phyloP scores from a whole-genome alignment of 805 yeast species.

The Saccharomycopsis selenospora region DNA sequence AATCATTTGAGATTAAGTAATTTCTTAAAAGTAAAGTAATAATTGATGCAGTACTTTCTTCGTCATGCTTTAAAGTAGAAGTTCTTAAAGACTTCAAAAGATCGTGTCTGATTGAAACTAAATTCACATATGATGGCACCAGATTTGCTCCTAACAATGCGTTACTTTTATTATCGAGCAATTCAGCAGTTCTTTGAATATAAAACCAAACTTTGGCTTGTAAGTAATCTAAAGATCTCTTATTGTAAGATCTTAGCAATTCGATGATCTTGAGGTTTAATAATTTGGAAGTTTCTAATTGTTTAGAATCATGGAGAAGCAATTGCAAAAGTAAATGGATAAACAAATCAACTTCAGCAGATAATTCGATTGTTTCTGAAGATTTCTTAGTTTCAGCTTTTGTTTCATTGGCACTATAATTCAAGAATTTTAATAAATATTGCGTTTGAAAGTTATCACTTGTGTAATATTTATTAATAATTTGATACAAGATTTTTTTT shows the following conservation, averaged over 20 bases:
- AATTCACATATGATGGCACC: conserved; percentile 29
- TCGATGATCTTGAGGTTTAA: conserved; percentile 48
- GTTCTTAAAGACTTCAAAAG: conserved; percentile 74
- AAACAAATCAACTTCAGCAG: conserved; percentile 78
- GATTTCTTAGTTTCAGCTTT: conserved; percentile 32
- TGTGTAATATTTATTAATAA: conserved; percentile 54
- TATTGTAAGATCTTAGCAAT: conserved; percentile 54
- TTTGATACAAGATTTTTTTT: conserved; percentile 44
- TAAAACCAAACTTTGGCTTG: conserved; percentile 93
- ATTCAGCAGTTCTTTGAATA: conserved; percentile 70
- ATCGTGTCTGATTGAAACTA: conserved; percentile 56
- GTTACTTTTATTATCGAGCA: conserved; percentile 29
- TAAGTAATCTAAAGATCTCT: conserved; percentile 77
- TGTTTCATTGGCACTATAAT: conserved; percentile 26
- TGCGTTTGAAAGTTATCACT: conserved; percentile 34
- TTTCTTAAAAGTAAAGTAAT: conserved; percentile 81
- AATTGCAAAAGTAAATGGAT: conserved; percentile 74
- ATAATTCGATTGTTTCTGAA: conserved; percentile 34
- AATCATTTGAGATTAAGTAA: conserved; percentile 70
- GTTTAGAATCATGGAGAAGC: conserved; percentile 57
- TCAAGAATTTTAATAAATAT: conserved; percentile 36
- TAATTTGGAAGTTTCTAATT: conserved; percentile 40
- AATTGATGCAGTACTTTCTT: conserved; percentile 82
- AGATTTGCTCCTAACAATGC: not conserved
- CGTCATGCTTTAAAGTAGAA: conserved; percentile 85